Percentiles rank a stretch among this genome's conserved stretches.
Conservation (phyloP, 495 filamentous ascomycete genomes). For the Penicillium coprophilum region DNA sequence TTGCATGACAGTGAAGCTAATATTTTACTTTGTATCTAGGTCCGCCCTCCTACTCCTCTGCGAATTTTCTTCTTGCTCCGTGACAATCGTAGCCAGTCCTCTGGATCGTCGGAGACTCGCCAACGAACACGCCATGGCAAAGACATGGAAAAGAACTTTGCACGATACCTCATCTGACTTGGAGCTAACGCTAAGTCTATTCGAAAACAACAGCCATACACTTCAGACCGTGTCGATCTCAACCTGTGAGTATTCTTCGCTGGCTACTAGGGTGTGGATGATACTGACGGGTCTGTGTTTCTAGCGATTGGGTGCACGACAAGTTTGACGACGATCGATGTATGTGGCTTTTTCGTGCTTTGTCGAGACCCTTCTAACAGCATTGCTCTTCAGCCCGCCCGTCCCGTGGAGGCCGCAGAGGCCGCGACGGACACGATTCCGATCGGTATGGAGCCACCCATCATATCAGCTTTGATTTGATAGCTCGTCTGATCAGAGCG, state of each 20-base stretch:
- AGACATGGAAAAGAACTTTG: constrained; percentile 42
- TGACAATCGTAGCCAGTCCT: constrained; percentile 39
- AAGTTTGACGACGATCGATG: constrained; percentile 67
- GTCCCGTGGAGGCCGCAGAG: constrained; percentile 41
- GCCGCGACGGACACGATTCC: constrained; percentile 48
- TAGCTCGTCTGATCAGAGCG: constrained; percentile 13
- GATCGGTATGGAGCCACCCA: constrained; percentile 45
- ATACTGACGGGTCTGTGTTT: constrained; percentile 19
- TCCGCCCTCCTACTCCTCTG: constrained; percentile 44
- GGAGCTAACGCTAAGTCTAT: constrained; percentile 55
- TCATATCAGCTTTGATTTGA: not conserved
- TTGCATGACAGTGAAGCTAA: not conserved
- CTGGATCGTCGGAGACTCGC: constrained; percentile 33
- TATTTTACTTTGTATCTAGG: constrained; percentile 19
- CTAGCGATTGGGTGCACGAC: constrained; percentile 89
- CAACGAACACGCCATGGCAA: constrained; percentile 34
- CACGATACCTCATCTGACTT: constrained; percentile 49
- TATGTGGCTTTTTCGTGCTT: constrained; percentile 29
- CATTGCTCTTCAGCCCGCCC: constrained; percentile 34
- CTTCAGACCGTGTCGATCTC: constrained; percentile 54
- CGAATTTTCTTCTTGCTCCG: constrained; percentile 40
- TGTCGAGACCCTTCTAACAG: constrained; percentile 19
- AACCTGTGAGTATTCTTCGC: constrained; percentile 46
- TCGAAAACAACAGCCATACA: constrained; percentile 54
- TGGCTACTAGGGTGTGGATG: constrained; percentile 8